Evolutionary conservation across 1,284 basidiomycete species (phyloP), one percentile per base, ranked within the genome.

Genomic region (Papiliotrema laurentii): DNA sequence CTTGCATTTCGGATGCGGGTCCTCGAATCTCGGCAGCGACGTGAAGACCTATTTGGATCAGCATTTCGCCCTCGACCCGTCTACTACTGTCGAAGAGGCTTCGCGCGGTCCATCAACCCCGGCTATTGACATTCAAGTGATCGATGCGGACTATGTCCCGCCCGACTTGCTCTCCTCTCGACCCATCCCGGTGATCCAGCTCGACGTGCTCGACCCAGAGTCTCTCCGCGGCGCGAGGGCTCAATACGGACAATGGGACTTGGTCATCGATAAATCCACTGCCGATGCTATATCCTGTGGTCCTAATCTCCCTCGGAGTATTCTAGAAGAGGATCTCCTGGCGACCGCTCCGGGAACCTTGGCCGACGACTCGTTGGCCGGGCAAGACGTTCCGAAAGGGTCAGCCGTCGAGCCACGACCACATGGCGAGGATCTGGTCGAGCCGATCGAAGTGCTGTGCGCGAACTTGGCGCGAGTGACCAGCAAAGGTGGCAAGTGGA

Each of bases 251-350:
- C 24, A 33, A 31, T 71, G 62, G 59, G 61, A 69, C 42, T 22
- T 71, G 7, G 7, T 71, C 0, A 30, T 71, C 25, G 70, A 72
- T 50, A 72, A 72, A 47, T 70, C 68, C 0, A 71, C 70, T 0
- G 64, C 64, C 1, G 70, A 72, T 45, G 70, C 70, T 3, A 71
- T 72, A 9, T 68, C 70, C 5, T 71, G 69, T 41, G 60, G 61
- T 1, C 57, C 56, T 5, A 43, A 44, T 21, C 11, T 61, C 14
- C 28, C 22, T 25, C 14, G n/a, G n/a, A n/a, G n/a, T n/a, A n/a
- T n/a, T n/a, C n/a, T n/a, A n/a, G n/a, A n/a, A n/a, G n/a, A n/a
- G n/a, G n/a, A n/a, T n/a, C n/a, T n/a, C n/a, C n/a, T n/a, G n/a
- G n/a, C n/a, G n/a, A n/a, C n/a, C n/a, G n/a, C n/a, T n/a, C n/a